Base-by-base conservation (phyloP, 2,329 filamentous ascomycete genomes). In the Cordyceps militaris region DNA sequence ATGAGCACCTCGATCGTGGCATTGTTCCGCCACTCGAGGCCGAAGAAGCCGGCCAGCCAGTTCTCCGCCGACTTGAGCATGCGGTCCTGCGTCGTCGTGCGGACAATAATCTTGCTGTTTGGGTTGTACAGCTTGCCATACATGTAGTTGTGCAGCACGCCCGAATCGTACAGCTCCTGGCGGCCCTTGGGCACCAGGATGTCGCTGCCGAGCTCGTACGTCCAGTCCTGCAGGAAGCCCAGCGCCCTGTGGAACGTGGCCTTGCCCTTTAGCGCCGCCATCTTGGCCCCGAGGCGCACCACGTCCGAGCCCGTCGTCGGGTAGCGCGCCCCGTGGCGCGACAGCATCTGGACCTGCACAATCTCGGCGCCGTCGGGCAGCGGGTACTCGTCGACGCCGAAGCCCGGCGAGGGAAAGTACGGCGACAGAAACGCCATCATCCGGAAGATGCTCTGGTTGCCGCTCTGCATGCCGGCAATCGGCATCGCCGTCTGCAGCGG, bases 21-120 rank as follows among this genome's bases (percentile, higher is more conserved):
- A 66, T 90, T 88, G 30, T 84, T 78, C 1, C 83, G 79, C 87
- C 87, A 91, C 48, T 86, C 81, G 0, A 90, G 77, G 0, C 88
- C 88, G 66, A 91, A 91, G 73, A 91, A 91, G 0, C 88, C 88
- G 6, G 87, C 85, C 66, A 91, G 73, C 71, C 90, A 91, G 69
- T 91, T 87, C 69, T 91, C 87, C 3, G 87, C 87, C 40, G 81
- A 86, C 68, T 91, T 85, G 23, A 87, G 74, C 88, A 91, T 91
- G 24, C 88, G 83, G 66, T 89, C 84, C 67, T 91, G 86, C 1
- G 87, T 89, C 55, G 87, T 90, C 1, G 87, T 89, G 28, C 88
- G 79, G 16, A 84, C 86, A 58, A 91, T 81, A 60, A 91, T 84
- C 72, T 89, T 91, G 70, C 79, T 85, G 57, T 82, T 79, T 5